phyloP scores from a whole-genome alignment of 1,284 basidiomycete genomes.

The Gymnopus androsaceus region DNA sequence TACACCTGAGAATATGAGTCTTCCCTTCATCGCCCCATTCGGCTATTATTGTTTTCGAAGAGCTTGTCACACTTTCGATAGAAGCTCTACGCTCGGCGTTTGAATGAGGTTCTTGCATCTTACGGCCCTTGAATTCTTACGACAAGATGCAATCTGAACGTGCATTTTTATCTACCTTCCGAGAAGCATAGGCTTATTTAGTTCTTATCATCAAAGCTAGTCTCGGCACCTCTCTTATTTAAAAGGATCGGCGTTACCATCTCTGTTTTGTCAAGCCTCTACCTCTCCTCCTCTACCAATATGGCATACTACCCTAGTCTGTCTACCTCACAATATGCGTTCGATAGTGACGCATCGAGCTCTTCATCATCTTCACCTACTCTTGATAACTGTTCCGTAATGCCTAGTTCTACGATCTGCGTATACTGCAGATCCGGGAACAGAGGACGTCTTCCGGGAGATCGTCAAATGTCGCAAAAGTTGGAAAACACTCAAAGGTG shows the following conservation, averaged over 20 bases:
- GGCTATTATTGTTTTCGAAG: slow-evolving; percentile 1
- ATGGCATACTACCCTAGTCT: slow-evolving; percentile 6
- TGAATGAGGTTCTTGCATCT: no score
- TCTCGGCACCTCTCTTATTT: neutral
- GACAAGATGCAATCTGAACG: neutral
- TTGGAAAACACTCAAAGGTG: slow-evolving; percentile 72
- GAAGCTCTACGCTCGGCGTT: no score
- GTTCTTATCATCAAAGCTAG: neutral
- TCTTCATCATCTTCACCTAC: slow-evolving; percentile 11
- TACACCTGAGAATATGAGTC: neutral
- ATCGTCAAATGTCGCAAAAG: slow-evolving; percentile 69
- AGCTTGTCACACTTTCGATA: no score
- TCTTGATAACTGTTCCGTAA: neutral
- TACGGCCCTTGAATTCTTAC: slow-evolving; percentile 6
- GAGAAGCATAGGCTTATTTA: neutral
- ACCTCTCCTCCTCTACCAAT: neutral
- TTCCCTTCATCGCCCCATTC: neutral
- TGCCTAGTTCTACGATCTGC: neutral
- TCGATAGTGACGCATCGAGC: slow-evolving; percentile 9
- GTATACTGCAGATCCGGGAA: slow-evolving; percentile 28
- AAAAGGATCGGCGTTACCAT: slow-evolving; percentile 4
- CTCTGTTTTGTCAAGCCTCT: slow-evolving; percentile 1
- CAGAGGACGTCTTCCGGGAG: slow-evolving; percentile 58
- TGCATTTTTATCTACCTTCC: neutral
- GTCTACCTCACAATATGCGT: neutral